Evolutionary conservation across 2,329 filamentous ascomycete genomes (phyloP), one percentile per base, ranked within the genome.

Genomic region (Colletotrichum simmondsii): DNA sequence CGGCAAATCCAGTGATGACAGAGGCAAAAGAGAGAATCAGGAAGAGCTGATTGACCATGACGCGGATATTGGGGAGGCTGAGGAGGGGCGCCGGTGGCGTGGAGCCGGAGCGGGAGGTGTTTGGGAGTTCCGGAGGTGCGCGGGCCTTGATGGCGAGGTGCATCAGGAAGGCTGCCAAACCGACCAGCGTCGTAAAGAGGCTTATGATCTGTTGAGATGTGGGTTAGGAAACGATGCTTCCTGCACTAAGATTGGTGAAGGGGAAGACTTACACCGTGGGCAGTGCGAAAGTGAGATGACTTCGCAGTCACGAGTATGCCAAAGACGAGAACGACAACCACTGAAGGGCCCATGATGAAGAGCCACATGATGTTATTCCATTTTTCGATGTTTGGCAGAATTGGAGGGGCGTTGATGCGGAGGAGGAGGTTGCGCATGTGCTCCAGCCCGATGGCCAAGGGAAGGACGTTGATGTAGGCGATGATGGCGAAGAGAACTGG

Each of bases 391-490:
- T 78, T 79, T 1, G 76, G 76, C 1, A 81, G 66, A 4, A 77
- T 60, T 2, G 78, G 65, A 0, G 75, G 67, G 8, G 73, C 72
- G 22, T 75, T 75, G 7, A 79, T 65, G 2, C 78, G 75, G 7
- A 76, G 32, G 1, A 80, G 72, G 2, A 82, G 73, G 62, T 76
- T 79, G 5, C 77, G 77, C 1, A 76, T 26, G 61, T 77, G 76
- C 32, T 78, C 77, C 14, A 81, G 63, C 7, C 77, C 78, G 22
- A 82, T 56, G 24, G 75, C 78, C 7, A 79, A 32, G 3, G 81
- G 81, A 2, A 81, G 70, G 2, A 79, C 57, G 52, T 75, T 72
- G 61, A 79, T 64, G 37, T 80, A 75, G 8, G 74, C 77, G 0
- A 78, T 8, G 3, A 81, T 61, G 19, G 77, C 79, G 8, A 78